Percentiles rank a stretch among this genome's conserved stretches.
phyloP scores from a whole-genome alignment of 305 asterid species.

The Rubia balearica region DNA sequence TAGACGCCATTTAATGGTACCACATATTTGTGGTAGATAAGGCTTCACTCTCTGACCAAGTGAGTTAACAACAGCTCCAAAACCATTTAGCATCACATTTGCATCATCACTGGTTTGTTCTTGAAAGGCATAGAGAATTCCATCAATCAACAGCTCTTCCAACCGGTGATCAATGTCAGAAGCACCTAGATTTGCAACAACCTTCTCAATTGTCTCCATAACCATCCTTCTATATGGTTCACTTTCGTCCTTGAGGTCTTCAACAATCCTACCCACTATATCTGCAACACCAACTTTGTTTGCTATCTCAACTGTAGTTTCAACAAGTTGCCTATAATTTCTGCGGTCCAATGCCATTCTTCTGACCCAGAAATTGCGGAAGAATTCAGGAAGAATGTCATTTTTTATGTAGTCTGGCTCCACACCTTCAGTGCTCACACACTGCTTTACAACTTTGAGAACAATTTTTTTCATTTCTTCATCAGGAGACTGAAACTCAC shows the following conservation, averaged over 20 bases:
- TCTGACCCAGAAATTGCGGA: constrained; percentile 91
- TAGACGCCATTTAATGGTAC: constrained; percentile 90
- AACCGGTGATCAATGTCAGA: constrained; percentile 87
- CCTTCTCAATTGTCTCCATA: constrained; percentile 99
- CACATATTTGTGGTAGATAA: constrained; percentile 91
- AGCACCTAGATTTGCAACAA: constrained; percentile 79
- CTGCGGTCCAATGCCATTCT: constrained; percentile 97
- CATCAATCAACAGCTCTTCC: constrained; percentile 88
- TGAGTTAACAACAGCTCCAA: constrained; percentile 93
- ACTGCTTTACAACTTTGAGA: constrained; percentile 94
- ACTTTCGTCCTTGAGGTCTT: constrained; percentile 89
- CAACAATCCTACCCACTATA: constrained; percentile 87
- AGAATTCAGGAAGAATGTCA: constrained; percentile 92
- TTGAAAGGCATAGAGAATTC: constrained; percentile 93
- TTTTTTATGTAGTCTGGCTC: constrained; percentile 77
- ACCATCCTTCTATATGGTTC: constrained; percentile 98
- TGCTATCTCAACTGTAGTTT: constrained; percentile 93
- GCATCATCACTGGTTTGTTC: constrained; percentile 98
- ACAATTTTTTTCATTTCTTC: constrained; percentile 99
- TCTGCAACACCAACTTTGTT: constrained; percentile 96
- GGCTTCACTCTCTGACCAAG: constrained; percentile 90
- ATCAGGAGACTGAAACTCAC: constrained; percentile 96
- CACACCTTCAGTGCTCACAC: constrained; percentile 98
- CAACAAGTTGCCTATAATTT: constrained; percentile 90
- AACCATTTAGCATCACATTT: constrained; percentile 92